phyloP scores from a whole-genome alignment of 768 basidiomycete genomes.

The Postia placenta region DNA sequence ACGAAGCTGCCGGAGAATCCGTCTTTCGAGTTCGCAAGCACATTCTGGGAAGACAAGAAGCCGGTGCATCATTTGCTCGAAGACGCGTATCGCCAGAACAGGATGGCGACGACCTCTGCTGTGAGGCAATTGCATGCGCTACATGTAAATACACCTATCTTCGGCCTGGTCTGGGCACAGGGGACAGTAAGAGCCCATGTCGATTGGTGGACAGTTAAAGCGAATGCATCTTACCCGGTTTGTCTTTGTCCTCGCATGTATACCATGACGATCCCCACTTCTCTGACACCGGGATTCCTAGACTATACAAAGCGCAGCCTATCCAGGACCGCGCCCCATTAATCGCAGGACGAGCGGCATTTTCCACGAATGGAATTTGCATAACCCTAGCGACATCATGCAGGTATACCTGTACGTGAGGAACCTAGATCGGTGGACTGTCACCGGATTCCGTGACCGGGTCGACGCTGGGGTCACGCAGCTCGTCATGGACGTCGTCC shows the following conservation, averaged over 20 bases:
- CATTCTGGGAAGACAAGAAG: conserved; percentile 59
- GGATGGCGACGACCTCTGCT: conserved; percentile 47
- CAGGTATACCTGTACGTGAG: conserved; percentile 44
- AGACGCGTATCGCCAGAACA: conserved; percentile 52
- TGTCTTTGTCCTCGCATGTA: no score
- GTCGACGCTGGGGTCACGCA: conserved; percentile 33
- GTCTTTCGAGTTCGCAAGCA: conserved; percentile 48
- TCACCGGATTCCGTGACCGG: conserved; percentile 33
- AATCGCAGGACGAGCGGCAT: conserved; percentile 17
- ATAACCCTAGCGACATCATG: conserved; percentile 38
- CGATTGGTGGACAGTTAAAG: conserved; percentile 39
- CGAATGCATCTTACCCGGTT: conserved; percentile 1
- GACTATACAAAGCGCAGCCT: conserved; percentile 47
- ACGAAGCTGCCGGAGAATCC: conserved; percentile 39
- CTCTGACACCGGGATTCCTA: no score
- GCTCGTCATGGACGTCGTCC: conserved; percentile 28
- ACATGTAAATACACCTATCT: conserved; percentile 38
- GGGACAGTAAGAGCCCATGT: conserved; percentile 47
- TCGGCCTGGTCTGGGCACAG: conserved; percentile 50
- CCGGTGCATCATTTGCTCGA: conserved; percentile 41
- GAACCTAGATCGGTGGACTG: conserved; percentile 50
- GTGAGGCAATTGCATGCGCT: conserved; percentile 46
- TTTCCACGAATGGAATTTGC: conserved; percentile 47
- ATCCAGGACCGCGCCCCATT: conserved; percentile 21
- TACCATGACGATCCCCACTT: neutral